Conservation (phyloP, 345 rosid species). For the Syzygium oleosum region DNA sequence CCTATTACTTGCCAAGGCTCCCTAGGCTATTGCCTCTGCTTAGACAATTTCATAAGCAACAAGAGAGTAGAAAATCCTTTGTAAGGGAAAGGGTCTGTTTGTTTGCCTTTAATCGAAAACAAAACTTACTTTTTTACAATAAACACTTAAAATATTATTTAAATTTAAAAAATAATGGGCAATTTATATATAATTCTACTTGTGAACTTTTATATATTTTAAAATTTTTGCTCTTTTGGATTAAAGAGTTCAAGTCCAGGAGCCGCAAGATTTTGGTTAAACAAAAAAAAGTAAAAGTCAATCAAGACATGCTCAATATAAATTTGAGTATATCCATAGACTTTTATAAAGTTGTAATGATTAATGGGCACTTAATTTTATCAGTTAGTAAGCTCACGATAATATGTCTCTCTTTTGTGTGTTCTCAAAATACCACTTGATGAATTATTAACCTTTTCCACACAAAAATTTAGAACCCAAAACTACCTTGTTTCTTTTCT, state of each 20-base stretch:
- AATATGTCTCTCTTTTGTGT: not conserved
- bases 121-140: not conserved
- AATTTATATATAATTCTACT: not conserved
- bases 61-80: not conserved
- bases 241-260: no score
- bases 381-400: not conserved
- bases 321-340: not conserved
- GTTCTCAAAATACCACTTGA: not conserved
- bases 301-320: not conserved
- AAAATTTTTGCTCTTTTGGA: not conserved
- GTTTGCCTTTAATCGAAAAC: not conserved
- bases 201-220: not conserved
- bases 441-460: not conserved
- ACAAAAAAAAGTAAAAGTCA: no score
- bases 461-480: not conserved
- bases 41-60: not conserved
- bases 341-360: not conserved
- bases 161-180: not conserved
- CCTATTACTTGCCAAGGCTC: not conserved
- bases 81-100: not conserved
- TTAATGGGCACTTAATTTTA: not conserved
- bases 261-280: not conserved
- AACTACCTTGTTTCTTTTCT: not conserved
- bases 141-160: not conserved
- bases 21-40: no score